Percentiles rank a stretch among this genome's conserved stretches.
Conservation (phyloP, 176 grass and related monocot genomes). For the Triticum turgidum region DNA sequence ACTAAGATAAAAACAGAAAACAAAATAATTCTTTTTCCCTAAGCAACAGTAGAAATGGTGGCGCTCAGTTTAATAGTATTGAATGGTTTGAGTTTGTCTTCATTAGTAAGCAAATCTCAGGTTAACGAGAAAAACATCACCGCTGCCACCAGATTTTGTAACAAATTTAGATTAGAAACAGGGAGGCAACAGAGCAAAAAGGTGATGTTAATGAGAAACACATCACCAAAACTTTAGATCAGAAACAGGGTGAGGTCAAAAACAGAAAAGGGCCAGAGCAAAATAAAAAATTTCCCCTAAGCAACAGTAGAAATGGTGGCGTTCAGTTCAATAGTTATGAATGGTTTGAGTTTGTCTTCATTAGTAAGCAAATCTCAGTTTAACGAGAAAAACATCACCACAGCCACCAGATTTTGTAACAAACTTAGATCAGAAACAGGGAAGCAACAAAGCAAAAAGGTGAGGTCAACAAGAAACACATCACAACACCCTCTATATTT, state of each 20-base stretch:
- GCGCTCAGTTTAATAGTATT: slow-evolving; percentile 26
- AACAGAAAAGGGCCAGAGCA: not conserved
- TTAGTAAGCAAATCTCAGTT: slow-evolving; percentile 25
- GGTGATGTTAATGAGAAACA: slow-evolving; percentile 33
- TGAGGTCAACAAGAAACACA: slow-evolving; percentile 38
- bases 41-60: not conserved
- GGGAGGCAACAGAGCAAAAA: not conserved
- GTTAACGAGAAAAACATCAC: slow-evolving; percentile 45
- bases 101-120: slow-evolving; percentile 27
- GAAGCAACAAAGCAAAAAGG: not conserved
- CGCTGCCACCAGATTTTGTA: not conserved
- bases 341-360: slow-evolving; percentile 31
- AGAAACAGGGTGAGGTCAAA: no score
- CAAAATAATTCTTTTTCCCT: not conserved
- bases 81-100: slow-evolving; percentile 41
- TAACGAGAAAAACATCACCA: slow-evolving; percentile 35
- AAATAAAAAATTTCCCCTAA: not conserved
- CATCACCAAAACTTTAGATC: slow-evolving; percentile 5
- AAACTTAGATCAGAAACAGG: not conserved
- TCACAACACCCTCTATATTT: slow-evolving; percentile 13
- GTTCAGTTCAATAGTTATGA: slow-evolving; percentile 14
- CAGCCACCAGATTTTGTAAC: not conserved
- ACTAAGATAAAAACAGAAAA: not conserved
- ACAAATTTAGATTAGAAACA: not conserved
- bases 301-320: not conserved